phyloP scores from a whole-genome alignment of 768 basidiomycete genomes.

The Leccinellum rugosiceps region DNA sequence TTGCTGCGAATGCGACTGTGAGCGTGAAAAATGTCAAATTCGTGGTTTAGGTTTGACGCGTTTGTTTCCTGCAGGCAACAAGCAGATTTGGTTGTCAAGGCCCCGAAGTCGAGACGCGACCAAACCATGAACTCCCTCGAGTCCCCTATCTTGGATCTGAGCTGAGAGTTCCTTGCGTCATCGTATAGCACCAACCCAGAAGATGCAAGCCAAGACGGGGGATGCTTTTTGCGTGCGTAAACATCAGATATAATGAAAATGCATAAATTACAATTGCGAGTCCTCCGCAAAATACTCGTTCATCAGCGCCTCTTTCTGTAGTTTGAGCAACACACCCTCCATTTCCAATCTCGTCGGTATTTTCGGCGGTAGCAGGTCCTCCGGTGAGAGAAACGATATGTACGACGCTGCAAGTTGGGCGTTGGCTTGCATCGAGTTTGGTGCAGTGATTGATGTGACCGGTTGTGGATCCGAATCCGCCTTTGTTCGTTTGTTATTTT shows the following conservation, averaged over 20 bases:
- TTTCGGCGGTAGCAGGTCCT: slow-evolving; percentile 70
- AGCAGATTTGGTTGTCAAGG: slow-evolving; percentile 71
- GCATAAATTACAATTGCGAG: slow-evolving; percentile 14
- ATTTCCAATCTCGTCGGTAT: slow-evolving; percentile 76
- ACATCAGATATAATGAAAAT: slow-evolving; percentile 8
- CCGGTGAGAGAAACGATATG: slow-evolving; percentile 72
- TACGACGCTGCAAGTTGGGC: slow-evolving; percentile 63
- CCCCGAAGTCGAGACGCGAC: slow-evolving; percentile 45
- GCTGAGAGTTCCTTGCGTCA: slow-evolving; percentile 1
- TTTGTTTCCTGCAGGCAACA: slow-evolving; percentile 57
- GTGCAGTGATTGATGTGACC: neutral
- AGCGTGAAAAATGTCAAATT: slow-evolving; percentile 24
- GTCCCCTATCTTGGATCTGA: slow-evolving; percentile 12
- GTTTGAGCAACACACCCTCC: slow-evolving; percentile 68
- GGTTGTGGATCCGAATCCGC: slow-evolving; percentile 10
- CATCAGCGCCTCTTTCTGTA: slow-evolving; percentile 78
- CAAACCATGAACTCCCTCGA: slow-evolving; percentile 17
- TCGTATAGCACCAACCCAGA: neutral
- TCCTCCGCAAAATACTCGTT: slow-evolving; percentile 74
- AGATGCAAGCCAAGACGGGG: neutral
- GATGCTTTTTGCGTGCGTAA: neutral
- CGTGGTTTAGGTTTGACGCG: neutral
- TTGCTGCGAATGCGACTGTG: slow-evolving; percentile 82
- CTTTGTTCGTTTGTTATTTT: slow-evolving; percentile 32
- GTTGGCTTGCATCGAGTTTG: slow-evolving; percentile 24